A percentile compares a stretch with the other conserved stretches of the same genome.
phyloP scores from a whole-genome alignment of 2,329 filamentous ascomycete genomes.

The Elsinoe necatrix region DNA sequence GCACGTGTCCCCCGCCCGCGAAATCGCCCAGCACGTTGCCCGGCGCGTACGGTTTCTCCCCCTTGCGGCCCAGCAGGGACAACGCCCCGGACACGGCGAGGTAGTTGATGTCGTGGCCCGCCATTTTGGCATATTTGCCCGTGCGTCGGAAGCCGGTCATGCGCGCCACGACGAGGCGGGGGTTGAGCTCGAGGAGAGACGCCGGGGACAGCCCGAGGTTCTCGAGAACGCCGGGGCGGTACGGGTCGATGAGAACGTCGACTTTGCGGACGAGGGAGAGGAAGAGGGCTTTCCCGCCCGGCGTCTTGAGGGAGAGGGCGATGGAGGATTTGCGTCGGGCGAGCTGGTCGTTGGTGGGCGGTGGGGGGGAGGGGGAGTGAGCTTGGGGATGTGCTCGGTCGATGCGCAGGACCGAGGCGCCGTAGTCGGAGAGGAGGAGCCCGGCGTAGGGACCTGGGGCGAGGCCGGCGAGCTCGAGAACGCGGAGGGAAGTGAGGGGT shows the following conservation, averaged over 20 bases:
- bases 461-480: slow-evolving; percentile 58
- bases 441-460: slow-evolving; percentile 72
- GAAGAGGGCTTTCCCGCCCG: slow-evolving; percentile 56
- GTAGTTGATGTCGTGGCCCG: slow-evolving; percentile 95
- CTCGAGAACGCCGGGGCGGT: slow-evolving; percentile 83
- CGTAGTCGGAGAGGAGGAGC: slow-evolving; percentile 80
- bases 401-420: slow-evolving; percentile 77
- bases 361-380: slow-evolving; percentile 27
- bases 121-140: slow-evolving; percentile 78
- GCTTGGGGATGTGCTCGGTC: slow-evolving; percentile 52
- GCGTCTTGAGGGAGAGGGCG: slow-evolving; percentile 66
- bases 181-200: slow-evolving; percentile 59
- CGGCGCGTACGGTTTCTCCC: slow-evolving; percentile 66
- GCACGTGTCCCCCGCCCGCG: slow-evolving; percentile 74
- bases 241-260: slow-evolving; percentile 88
- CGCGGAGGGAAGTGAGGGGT: slow-evolving; percentile 51
- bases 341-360: slow-evolving; percentile 58
- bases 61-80: slow-evolving; percentile 61
- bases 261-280: slow-evolving; percentile 53
- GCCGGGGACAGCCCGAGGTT: slow-evolving; percentile 67
- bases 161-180: slow-evolving; percentile 67
- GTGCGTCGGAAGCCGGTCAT: slow-evolving; percentile 87
- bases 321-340: slow-evolving; percentile 75
- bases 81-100: slow-evolving; percentile 79
- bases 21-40: slow-evolving; percentile 85